Evolutionary conservation across 2,329 filamentous ascomycete species (phyloP), one percentile per base, ranked within the genome.

Genomic region (Exophiala sideris): DNA sequence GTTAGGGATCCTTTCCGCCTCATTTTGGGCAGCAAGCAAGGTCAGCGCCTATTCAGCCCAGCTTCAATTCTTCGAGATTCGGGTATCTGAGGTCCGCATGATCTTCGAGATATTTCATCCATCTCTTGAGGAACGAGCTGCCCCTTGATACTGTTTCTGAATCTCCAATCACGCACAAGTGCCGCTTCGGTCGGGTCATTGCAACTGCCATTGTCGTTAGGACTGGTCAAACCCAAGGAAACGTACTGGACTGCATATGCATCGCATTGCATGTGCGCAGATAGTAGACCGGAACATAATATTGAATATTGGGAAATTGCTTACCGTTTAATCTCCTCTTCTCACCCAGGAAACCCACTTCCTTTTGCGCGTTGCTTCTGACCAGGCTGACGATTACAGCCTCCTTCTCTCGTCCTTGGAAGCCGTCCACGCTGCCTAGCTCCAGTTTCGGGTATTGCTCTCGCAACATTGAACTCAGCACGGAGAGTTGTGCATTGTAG

Each of bases 361-460:
- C 91, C 47, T 86, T 84, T 45, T 91, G 83, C 5, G 83, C 62
- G 68, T 99, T 99, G 71, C 91, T 96, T 62, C 94, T 81, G 52
- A 99, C 94, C n/a, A 97, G 80, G 70, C 87, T 95, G 48, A 99
- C 86, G 36, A 99, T 81, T 12, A 99, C 86, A 2, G 89, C 94
- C 71, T 99, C 94, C 72, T 99, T 99, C 72, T 99, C 94, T 14
- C 94, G 84, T 33, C 94, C 94, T 71, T 99, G 94, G 69, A 99
- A 99, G 2, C 92, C 94, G 70, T 99, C 94, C 2, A 99, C 89
- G 65, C 90, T 96, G 33, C 94, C 94, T n/a, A 99, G 78, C 70
- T 99, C 94, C 47, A 99, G 84, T 10, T 87, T 90, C 0, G 88
- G 87, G 64, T 87, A 95, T 36, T 78, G 76, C 56, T 94, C 88